Percentiles rank a stretch among this genome's conserved stretches.
phyloP scores from a whole-genome alignment of 2,329 filamentous ascomycete species.

The Botrytis pseudocinerea region DNA sequence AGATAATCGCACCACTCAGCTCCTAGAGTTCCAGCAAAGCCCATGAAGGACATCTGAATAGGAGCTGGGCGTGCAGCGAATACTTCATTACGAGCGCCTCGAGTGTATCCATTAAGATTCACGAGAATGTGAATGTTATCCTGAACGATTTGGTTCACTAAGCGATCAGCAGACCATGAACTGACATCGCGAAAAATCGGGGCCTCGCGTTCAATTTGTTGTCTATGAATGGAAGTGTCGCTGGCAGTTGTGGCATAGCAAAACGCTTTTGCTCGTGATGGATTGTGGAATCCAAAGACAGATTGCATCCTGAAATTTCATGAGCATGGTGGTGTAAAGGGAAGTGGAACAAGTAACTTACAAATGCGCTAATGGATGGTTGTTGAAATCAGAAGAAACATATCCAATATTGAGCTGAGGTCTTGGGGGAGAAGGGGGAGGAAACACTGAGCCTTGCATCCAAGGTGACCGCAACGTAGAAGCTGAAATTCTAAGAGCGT shows the following conservation, averaged over 20 bases:
- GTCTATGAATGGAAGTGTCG: slow-evolving; percentile 83
- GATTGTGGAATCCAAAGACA: slow-evolving; percentile 88
- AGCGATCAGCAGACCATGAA: slow-evolving; percentile 77
- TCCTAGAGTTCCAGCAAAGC: slow-evolving; percentile 91
- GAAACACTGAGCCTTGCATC: slow-evolving; percentile 78
- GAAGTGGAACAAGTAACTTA: slow-evolving; percentile 43
- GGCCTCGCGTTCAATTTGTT: slow-evolving; percentile 90
- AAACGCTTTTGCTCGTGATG: slow-evolving; percentile 72
- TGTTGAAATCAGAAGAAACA: slow-evolving; percentile 98
- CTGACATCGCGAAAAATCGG: slow-evolving; percentile 90
- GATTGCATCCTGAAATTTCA: slow-evolving; percentile 75
- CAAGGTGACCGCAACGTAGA: slow-evolving; percentile 85
- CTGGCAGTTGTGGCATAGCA: slow-evolving; percentile 95
- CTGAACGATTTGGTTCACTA: slow-evolving; percentile 81
- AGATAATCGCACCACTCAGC: slow-evolving; percentile 99
- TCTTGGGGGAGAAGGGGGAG: slow-evolving; percentile 78
- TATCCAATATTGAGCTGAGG: slow-evolving; percentile 92
- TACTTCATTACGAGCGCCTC: slow-evolving; percentile 94
- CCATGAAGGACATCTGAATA: slow-evolving; percentile 99
- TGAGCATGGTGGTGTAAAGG: background rate
- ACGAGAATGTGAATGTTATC: slow-evolving; percentile 93
- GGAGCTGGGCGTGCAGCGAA: slow-evolving; percentile 93
- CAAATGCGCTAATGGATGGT: slow-evolving; percentile 92
- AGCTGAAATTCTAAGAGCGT: slow-evolving; percentile 88
- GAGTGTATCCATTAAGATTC: slow-evolving; percentile 97